phyloP scores from a whole-genome alignment of 139 green algal species.

The Volvox reticuliferus region DNA sequence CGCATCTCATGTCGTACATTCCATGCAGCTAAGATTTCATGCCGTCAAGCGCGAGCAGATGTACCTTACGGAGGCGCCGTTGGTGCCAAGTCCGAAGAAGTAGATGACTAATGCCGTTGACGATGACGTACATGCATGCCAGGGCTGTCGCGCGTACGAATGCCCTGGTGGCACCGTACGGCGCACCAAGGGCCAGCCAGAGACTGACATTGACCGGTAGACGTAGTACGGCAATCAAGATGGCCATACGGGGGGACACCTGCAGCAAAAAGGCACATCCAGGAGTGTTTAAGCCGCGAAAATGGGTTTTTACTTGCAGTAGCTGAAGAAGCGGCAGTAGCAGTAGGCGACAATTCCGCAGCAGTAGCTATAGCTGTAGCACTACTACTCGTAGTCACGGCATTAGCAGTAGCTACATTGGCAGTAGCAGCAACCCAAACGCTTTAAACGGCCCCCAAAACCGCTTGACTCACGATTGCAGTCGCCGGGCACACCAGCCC shows the following conservation, averaged over 20 bases:
- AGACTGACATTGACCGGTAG: background rate
- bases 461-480: background rate
- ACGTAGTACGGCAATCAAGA: background rate
- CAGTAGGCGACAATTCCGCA: background rate
- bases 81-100: background rate
- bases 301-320: no score
- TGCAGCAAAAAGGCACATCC: no score
- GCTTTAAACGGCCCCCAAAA: no score
- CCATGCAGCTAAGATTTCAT: no score
- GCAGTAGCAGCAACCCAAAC: background rate
- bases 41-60: no score
- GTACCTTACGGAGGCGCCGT: background rate
- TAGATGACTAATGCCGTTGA: background rate
- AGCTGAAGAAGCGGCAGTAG: no score
- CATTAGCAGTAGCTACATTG: no score
- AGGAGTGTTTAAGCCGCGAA: no score
- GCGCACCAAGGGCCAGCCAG: constrained; percentile 1
- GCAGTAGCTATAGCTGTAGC: background rate
- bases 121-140: background rate
- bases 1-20: no score
- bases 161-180: background rate
- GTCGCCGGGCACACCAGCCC: background rate
- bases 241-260: background rate
- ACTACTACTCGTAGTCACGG: no score
- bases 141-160: background rate